Evolutionary conservation across 352 stramenopile species (phyloP), one percentile per base, ranked within the genome.

Genomic region (Pythium dissotocum): DNA sequence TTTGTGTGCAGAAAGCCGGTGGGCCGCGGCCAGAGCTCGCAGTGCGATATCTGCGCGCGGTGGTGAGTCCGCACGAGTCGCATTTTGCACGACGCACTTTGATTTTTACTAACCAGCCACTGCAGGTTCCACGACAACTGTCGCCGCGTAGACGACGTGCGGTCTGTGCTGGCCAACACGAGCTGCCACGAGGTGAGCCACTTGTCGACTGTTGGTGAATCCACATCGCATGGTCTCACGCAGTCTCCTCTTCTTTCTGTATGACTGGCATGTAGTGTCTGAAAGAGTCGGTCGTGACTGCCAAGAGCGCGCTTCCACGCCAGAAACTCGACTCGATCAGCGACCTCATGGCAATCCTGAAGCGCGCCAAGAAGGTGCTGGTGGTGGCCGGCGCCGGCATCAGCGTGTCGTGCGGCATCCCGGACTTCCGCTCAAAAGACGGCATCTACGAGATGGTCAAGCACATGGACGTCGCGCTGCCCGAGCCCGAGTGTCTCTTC

Each of bases 401-500:
- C 51, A 97, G 87, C 67, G 95, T 98, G 18, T 97, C 90, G n/a
- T 98, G 95, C 59, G 98, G 98, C 28, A 99, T 99, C 67, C 98
- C 98, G 0, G 98, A 99, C 79, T 99, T 99, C 77, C 93, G 98
- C 9, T 98, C 91, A 6, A 89, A 91, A 57, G 82, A 93, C 63
- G 88, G 88, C 49, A 92, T 95, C 61, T 96, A 96, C 70, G 78
- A 84, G 59, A 92, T 94, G 81, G 79, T 90, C 38, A 75, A 83
- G 32, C 76, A 90, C 42, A 91, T 94, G 86, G 86, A 89, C 36
- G 73, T 90, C 6, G 72, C 97, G 52, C 77, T 99, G 38, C 97
- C 97, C 0, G 94, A 93, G 68, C 94, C 97, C 0, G 97, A 99
- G 79, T 95, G 95, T 56, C 76, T 99, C n/a, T 99, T 99, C 82